Evolutionary conservation across 352 stramenopile genomes (phyloP), one percentile per base, ranked within the genome.

Genomic region (Pythium periplocum): DNA sequence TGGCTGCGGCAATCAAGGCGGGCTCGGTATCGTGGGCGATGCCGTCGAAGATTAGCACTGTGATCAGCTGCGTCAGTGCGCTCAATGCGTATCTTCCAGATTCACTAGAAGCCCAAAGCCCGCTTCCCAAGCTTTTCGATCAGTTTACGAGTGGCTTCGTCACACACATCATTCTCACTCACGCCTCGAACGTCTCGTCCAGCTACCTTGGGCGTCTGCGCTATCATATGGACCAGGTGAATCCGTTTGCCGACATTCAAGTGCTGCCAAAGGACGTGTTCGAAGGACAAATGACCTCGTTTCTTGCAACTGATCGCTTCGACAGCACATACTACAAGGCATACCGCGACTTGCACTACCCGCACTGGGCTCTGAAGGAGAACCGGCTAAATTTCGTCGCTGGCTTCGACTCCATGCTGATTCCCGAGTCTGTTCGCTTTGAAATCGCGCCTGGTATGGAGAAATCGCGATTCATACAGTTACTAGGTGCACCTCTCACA

Each of bases 211-310:
- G 79, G 2, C 64, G 78, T 11, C 53, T 92, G n/a, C 73, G 82
- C 5, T 87, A 75, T 40, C 82, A 61, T 45, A 80, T 92, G 31
- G 71, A 87, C 42, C 66, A 86, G 17, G 62, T 60, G 32, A 90
- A 90, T 54, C 69, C 82, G 45, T 92, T 90, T 33, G 76, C 75
- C 0, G 79, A 90, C 48, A 69, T 90, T 6, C 73, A 87, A 35
- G 73, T 86, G 17, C 67, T 92, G 2, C 68, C 75, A 1, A 73
- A 71, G 0, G 68, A 83, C 11, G 72, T 86, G 0, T 90, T 92
- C 58, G 77, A 90, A 62, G 69, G 71, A 0, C 68, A 71, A 2
- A 55, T 90, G 9, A 76, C 75, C 26, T 53, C 73, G 12, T 50
- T 92, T 1, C 62, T 90, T 2, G 69, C 62, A 1, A 45, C 83